Evolutionary conservation across 2,329 filamentous ascomycete species (phyloP).

Genomic region (Chaetomiaceae sp.): DNA sequence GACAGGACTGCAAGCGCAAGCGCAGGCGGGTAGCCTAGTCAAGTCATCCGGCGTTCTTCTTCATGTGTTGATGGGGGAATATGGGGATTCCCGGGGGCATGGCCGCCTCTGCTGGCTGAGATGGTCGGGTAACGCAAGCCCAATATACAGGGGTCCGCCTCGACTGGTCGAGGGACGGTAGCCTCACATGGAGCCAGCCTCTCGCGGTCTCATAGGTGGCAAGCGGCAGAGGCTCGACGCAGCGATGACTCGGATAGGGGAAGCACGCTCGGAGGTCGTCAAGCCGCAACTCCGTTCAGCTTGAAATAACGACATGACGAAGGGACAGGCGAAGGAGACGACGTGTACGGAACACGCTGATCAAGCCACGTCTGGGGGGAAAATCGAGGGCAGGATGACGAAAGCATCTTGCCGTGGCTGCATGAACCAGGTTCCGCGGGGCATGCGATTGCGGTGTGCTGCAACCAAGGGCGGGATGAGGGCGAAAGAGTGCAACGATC

Average conservation of each 20-base stretch:
- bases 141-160: conserved; percentile 15
- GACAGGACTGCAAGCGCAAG: too few species aligned
- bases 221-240: neutral
- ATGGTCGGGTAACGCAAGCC: conserved; percentile 18
- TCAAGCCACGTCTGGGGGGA: conserved; percentile 1
- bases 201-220: neutral
- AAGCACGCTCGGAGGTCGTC: neutral
- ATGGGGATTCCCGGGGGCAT: too few species aligned
- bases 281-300: neutral
- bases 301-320: neutral
- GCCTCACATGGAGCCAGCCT: conserved; percentile 4
- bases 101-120: too few species aligned
- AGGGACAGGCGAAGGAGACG: neutral
- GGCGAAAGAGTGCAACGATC: conserved; percentile 11
- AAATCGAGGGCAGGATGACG: neutral
- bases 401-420: neutral
- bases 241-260: neutral
- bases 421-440: neutral
- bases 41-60: too few species aligned
- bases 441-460: neutral
- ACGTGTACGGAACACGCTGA: neutral
- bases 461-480: conserved; percentile 9
- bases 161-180: conserved; percentile 7
- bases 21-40: too few species aligned
- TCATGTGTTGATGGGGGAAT: too few species aligned